A percentile compares a stretch with the other conserved stretches of the same genome.
Evolutionary conservation across 2,329 filamentous ascomycete genomes (phyloP).

Genomic region (Sclerotinia minor): DNA sequence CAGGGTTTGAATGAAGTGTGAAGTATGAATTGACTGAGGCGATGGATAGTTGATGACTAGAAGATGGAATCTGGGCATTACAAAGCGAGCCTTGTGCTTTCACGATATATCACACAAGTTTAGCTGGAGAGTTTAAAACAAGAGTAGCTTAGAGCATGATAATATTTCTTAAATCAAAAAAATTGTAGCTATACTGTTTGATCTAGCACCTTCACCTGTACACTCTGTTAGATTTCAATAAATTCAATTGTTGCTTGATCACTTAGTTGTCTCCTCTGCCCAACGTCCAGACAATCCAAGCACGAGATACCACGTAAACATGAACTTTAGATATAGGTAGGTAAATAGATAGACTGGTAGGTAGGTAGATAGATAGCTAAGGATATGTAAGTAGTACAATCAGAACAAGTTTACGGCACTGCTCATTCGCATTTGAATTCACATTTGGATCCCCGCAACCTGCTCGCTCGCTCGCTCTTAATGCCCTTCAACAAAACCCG

Average conservation of each 20-base stretch:
- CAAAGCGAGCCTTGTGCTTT: background rate
- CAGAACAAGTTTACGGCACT: background rate
- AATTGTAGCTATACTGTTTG: background rate
- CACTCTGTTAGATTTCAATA: background rate
- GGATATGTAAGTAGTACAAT: slow-evolving; percentile 18
- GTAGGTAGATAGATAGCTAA: slow-evolving; percentile 8
- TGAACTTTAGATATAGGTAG: background rate
- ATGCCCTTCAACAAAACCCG: background rate
- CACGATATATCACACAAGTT: background rate
- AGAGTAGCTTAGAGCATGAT: background rate
- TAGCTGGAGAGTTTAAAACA: background rate
- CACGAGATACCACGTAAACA: background rate
- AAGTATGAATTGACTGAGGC: background rate
- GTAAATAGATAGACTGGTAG: background rate
- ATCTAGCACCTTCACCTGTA: too few relatives aligned
- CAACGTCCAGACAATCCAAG: background rate
- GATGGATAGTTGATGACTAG: background rate
- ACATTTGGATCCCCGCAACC: background rate
- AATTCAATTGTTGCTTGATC: background rate
- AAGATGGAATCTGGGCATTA: background rate
- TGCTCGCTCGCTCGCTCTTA: background rate
- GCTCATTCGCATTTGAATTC: slow-evolving; percentile 6
- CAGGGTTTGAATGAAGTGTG: background rate
- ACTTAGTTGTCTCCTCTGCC: too few relatives aligned
- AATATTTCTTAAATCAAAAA: background rate